Evolutionary conservation across 2,329 filamentous ascomycete species (phyloP).

Genomic region (Metarhizium sp.): DNA sequence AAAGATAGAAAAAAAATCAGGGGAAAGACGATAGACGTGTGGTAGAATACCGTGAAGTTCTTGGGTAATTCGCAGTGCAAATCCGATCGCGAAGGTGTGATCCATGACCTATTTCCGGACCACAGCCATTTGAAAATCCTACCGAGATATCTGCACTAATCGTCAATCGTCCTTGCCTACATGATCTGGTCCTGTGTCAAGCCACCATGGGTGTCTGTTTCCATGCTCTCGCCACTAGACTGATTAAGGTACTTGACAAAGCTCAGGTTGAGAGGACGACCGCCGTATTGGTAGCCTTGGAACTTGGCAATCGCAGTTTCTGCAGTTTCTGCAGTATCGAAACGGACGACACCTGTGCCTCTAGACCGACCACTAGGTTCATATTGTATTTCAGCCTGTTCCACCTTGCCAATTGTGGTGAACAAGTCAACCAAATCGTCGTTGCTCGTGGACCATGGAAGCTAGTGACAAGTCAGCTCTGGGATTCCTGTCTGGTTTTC

Average conservation of each 20-base stretch:
- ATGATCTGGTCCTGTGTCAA: slow-evolving; percentile 98
- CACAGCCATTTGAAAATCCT: neutral
- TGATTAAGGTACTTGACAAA: slow-evolving; percentile 87
- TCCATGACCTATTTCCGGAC: neutral
- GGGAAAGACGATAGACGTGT: neutral
- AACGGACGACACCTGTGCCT: slow-evolving; percentile 93
- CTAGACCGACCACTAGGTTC: slow-evolving; percentile 92
- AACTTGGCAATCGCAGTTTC: slow-evolving; percentile 96
- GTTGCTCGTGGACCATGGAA: slow-evolving; percentile 98
- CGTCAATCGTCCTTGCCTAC: slow-evolving; percentile 36
- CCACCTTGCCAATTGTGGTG: slow-evolving; percentile 94
- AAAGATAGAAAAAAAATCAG: neutral
- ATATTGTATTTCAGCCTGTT: slow-evolving; percentile 98
- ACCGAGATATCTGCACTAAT: neutral
- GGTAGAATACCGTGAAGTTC: neutral
- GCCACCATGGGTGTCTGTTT: slow-evolving; percentile 64
- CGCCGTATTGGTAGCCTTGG: slow-evolving; percentile 94
- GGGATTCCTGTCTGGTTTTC: neutral
- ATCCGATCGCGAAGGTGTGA: neutral
- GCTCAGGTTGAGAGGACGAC: slow-evolving; percentile 82
- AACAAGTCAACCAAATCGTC: slow-evolving; percentile 95
- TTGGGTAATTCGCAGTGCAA: neutral
- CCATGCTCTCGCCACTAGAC: slow-evolving; percentile 64
- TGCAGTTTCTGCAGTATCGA: slow-evolving; percentile 72
- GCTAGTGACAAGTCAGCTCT: slow-evolving; percentile 38